Evolutionary conservation across 495 filamentous ascomycete species (phyloP).

Genomic region (Penicillium desertorum): DNA sequence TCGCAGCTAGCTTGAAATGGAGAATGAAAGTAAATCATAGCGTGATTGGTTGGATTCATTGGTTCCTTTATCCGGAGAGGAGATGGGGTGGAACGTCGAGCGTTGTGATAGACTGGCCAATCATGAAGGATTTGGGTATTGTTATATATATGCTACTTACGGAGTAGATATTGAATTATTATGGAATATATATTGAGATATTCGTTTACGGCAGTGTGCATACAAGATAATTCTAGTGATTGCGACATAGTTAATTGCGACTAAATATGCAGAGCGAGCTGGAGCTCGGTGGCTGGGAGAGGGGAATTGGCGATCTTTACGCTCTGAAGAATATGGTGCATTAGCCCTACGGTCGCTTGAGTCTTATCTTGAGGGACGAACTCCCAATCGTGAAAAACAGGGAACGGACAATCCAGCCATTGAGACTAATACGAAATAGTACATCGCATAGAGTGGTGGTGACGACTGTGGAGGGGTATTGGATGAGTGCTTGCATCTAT

Average conservation of each 20-base stretch:
- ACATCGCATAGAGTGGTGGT: background rate
- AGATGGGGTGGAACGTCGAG: background rate
- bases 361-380: constrained; percentile 2
- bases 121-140: background rate
- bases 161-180: background rate
- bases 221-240: background rate
- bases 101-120: background rate
- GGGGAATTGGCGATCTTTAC: background rate
- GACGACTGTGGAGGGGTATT: constrained; percentile 2
- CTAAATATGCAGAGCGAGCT: background rate
- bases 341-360: constrained; percentile 4
- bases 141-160: background rate
- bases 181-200: background rate
- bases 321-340: background rate
- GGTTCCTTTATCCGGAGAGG: background rate
- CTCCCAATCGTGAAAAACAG: background rate
- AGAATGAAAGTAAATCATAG: background rate
- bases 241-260: background rate
- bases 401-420: background rate
- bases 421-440: no score
- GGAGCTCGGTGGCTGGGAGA: background rate
- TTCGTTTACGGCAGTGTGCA: background rate
- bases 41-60: background rate
- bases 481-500: background rate
- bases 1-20: constrained; percentile 1